Evolutionary conservation across 2,329 filamentous ascomycete species (phyloP), one percentile per base, ranked within the genome.

Genomic region (Delphinella strobiligena): DNA sequence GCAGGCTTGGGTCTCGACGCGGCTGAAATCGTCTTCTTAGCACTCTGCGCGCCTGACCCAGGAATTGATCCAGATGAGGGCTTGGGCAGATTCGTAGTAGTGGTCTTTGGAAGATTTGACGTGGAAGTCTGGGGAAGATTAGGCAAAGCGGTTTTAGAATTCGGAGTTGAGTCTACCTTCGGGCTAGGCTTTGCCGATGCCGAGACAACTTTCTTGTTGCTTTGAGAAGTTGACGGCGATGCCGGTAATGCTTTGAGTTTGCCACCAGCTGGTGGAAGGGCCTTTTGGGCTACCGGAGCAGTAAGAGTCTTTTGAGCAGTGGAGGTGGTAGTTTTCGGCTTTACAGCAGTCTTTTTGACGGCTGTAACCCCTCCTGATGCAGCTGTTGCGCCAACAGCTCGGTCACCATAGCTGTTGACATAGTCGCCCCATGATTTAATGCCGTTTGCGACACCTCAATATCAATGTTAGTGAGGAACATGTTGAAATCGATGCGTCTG

Each of bases 381-480:
- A 5, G 56, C 52, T 35, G 55, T 54, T 3, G 53, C 48, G 16
- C 45, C 48, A 39, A 49, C 50, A 27, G 59, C 49, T 14, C 45
- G 44, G 31, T 56, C 45, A 38, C 57, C 58, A 44, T 60, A 59
- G 33, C 40, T 44, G 41, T 59, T 58, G 49, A 61, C 55, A 34
- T 51, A 54, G 19, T 49, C 47, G 16, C 57, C 57, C 4, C 57
- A 51, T 22, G 55, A 52, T 5, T 46, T 47, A 30, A 61, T 54
- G 18, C 52, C 49, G 36, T 54, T 55, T 48, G 49, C 48, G 17
- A 61, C 54, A 36, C 52, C 57, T 59, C n/a, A n/a, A n/a, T n/a
- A n/a, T n/a, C n/a, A 5, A 4, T 30, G 16, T n/a, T 11, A 16
- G 19, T 11, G 11, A 7, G 3, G 9, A 15, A n/a, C 10, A 24